Percentiles rank a stretch among this genome's conserved stretches.
These are phyloP conservation scores for Durio zibethinus DNA, from an alignment of 345 rosid species.

Conservation along the genomic window DNA sequence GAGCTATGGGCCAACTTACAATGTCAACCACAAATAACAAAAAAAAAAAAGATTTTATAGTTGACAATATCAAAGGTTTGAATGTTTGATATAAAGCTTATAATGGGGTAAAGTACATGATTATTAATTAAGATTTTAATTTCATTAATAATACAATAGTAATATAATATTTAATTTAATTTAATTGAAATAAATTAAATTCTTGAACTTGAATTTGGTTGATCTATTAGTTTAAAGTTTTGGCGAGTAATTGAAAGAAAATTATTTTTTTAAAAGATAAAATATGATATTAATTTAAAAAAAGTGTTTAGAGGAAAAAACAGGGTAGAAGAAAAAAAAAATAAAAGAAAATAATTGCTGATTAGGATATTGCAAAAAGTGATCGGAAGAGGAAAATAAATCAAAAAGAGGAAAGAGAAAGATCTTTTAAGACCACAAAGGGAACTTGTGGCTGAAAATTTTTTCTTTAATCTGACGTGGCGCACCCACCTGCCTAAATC, in stretches of 20 bases:
- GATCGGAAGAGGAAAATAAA: background rate
- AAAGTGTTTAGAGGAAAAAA: background rate
- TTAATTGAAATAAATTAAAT: no score
- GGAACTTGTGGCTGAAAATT: constrained; percentile 69
- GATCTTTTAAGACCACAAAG: constrained; percentile 55
- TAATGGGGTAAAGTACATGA: no score
- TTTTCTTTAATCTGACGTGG: constrained; percentile 50
- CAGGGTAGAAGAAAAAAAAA: background rate
- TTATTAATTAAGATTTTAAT: no score
- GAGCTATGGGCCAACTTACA: constrained; percentile 19
- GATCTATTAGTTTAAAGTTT: background rate
- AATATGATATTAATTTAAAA: background rate
- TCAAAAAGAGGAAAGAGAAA: constrained; percentile 18
- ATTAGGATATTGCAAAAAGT: constrained; percentile 23
- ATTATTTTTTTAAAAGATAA: background rate
- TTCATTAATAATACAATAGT: no score
- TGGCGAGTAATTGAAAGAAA: background rate
- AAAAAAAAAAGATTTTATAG: background rate
- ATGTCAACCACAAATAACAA: constrained; percentile 24
- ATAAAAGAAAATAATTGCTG: constrained; percentile 25
- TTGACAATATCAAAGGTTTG: background rate
- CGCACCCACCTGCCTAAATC: constrained; percentile 30
- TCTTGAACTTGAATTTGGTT: background rate
- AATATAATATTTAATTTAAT: no score
- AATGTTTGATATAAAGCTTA: no score